Evolutionary conservation across 371 early-diverging fungal species (phyloP).

Genomic region (Gilbertella persicaria): DNA sequence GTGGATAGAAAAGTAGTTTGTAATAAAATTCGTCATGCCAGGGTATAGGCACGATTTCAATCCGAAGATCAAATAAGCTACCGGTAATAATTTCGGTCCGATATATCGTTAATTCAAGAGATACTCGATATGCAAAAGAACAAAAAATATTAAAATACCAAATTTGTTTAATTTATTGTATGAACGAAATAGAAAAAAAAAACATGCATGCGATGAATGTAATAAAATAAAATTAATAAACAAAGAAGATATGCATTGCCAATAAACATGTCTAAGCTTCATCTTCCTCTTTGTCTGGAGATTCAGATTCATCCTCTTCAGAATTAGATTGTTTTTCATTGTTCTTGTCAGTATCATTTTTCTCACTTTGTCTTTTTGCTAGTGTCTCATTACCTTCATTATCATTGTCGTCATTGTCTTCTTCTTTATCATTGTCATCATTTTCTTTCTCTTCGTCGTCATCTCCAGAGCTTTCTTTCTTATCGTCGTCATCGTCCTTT

Average conservation of each 20-base stretch:
- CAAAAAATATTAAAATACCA: too few species aligned
- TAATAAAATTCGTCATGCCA: conserved; percentile 14
- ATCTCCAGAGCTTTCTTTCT: background rate
- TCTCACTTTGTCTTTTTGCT: background rate
- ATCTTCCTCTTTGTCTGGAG: background rate
- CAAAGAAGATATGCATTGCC: too few species aligned
- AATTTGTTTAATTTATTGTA: too few species aligned
- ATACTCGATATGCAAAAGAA: background rate
- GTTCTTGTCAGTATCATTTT: background rate
- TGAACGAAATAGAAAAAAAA: too few species aligned
- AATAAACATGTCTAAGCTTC: background rate
- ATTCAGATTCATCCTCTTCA: background rate
- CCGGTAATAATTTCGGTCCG: conserved; percentile 4
- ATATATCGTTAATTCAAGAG: conserved; percentile 4
- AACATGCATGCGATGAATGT: too few species aligned
- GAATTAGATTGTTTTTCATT: background rate
- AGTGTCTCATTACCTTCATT: conserved; percentile 3
- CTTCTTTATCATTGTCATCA: conserved; percentile 4
- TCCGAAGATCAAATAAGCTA: background rate
- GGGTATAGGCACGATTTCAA: conserved; percentile 5
- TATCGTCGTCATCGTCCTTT: conserved; percentile 6
- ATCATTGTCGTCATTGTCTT: conserved; percentile 8
- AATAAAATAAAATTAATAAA: background rate
- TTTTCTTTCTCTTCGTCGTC: conserved; percentile 12
- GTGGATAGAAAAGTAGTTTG: background rate